phyloP scores from a whole-genome alignment of 306 rosid genomes.

The Quercus wislizeni region DNA sequence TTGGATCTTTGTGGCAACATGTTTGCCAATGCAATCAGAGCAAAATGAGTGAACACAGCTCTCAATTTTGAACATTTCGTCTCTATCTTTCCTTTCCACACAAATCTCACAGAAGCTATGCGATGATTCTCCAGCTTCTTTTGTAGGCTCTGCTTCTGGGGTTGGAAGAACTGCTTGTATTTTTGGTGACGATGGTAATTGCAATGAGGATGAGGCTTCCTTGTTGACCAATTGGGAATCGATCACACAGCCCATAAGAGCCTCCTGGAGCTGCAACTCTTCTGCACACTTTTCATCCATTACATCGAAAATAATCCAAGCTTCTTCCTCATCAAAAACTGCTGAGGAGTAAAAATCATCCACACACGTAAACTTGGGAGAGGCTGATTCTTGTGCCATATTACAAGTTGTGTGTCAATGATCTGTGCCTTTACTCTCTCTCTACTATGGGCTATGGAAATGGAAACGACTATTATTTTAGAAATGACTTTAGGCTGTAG shows the following conservation, averaged over 20 bases:
- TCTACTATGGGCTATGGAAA: neutral
- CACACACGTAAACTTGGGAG: neutral
- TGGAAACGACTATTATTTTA: too few relatives aligned
- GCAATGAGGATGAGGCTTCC: neutral
- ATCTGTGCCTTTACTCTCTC: neutral
- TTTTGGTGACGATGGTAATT: neutral
- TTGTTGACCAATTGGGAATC: neutral
- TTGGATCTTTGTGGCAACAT: slow-evolving; percentile 49
- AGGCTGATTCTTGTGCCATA: slow-evolving; percentile 26
- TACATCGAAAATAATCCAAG: neutral
- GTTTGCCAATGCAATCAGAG: slow-evolving; percentile 41
- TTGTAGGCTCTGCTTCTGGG: neutral
- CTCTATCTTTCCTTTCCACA: slow-evolving; percentile 15
- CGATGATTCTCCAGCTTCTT: slow-evolving; percentile 11
- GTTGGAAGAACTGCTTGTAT: neutral
- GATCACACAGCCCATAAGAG: slow-evolving; percentile 26
- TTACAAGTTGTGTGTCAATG: neutral
- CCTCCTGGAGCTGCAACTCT: slow-evolving; percentile 52
- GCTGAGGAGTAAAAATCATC: slow-evolving; percentile 43
- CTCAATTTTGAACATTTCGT: slow-evolving; percentile 34
- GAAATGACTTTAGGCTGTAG: neutral
- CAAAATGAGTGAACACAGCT: slow-evolving; percentile 53
- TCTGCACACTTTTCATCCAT: slow-evolving; percentile 38
- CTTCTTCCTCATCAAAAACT: slow-evolving; percentile 14
- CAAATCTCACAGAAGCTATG: slow-evolving; percentile 48